A percentile compares a stretch with the other conserved stretches of the same genome.
Evolutionary conservation across 768 basidiomycete genomes (phyloP).

Genomic region (Termitomyces sp.): DNA sequence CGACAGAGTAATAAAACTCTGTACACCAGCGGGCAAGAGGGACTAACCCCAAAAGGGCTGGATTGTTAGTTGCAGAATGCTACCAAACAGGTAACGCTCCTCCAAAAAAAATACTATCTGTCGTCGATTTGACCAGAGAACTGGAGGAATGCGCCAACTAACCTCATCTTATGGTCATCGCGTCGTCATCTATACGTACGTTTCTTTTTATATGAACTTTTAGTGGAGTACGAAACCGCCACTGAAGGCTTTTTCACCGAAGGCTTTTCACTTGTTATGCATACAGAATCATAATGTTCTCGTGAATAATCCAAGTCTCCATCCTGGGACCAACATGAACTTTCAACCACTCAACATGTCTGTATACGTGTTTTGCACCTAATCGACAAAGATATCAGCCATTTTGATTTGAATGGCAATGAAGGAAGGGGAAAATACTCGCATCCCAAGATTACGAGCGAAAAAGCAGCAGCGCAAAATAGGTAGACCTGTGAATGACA

Average conservation of each 20-base stretch:
- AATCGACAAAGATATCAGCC: background rate
- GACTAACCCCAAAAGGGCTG: no score
- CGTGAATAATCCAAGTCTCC: background rate
- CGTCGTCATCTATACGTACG: no score
- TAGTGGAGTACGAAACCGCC: background rate
- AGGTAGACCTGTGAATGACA: background rate
- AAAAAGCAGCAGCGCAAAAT: slow-evolving; percentile 4
- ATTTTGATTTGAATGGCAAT: background rate
- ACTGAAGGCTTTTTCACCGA: background rate
- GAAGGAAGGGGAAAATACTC: background rate
- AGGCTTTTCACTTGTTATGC: background rate
- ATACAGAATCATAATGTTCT: background rate
- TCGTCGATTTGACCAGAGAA: no score
- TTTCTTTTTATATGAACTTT: no score
- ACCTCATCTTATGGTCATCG: no score
- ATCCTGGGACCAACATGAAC: no score
- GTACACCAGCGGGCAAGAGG: no score
- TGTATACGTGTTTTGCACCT: slow-evolving; percentile 7
- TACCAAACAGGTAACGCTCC: no score
- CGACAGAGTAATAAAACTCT: no score
- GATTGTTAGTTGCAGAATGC: no score
- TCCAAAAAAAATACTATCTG: no score
- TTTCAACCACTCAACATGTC: background rate
- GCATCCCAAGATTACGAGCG: background rate
- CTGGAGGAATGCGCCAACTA: no score